A percentile compares a stretch with the other conserved stretches of the same genome.
phyloP scores from a whole-genome alignment of 192 early-diverging fungal species.

The Martensiomyces pterosporus region DNA sequence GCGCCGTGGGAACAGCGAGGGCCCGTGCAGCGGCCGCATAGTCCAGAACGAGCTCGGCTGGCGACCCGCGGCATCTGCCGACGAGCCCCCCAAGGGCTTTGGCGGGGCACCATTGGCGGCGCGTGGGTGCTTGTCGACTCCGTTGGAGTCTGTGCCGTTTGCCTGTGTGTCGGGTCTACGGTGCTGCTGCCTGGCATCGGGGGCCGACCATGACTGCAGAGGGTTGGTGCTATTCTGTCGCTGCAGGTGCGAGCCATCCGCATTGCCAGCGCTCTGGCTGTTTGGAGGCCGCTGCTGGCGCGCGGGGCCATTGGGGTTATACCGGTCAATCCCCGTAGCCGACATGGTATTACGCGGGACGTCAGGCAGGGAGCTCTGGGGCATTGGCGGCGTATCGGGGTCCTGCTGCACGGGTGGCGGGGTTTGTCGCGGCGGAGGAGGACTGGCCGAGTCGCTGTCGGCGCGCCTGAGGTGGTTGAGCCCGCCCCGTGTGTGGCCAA shows the following conservation, averaged over 20 bases:
- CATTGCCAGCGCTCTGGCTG: neutral
- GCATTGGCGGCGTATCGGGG: slow-evolving; percentile 1
- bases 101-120: neutral
- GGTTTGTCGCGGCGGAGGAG: slow-evolving; percentile 4
- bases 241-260: slow-evolving; percentile 1
- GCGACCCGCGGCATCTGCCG: no score
- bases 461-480: slow-evolving; percentile 24
- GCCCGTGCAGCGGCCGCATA: slow-evolving; percentile 19
- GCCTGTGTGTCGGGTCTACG: no score
- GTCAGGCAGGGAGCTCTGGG: neutral
- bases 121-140: neutral
- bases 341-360: slow-evolving; percentile 1
- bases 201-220: slow-evolving; percentile 24
- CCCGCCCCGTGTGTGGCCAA: slow-evolving; percentile 32
- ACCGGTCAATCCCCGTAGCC: slow-evolving; percentile 9
- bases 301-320: neutral
- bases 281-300: slow-evolving; percentile 1
- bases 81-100: neutral
- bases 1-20: slow-evolving; percentile 43
- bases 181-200: slow-evolving; percentile 13
- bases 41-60: slow-evolving; percentile 36
- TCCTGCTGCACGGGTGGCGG: slow-evolving; percentile 4
- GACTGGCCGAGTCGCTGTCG: slow-evolving; percentile 10
- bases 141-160: neutral
- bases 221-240: slow-evolving; percentile 1